Conservation (phyloP, 2,329 filamentous ascomycete species). For the Cladosporium sp. region DNA sequence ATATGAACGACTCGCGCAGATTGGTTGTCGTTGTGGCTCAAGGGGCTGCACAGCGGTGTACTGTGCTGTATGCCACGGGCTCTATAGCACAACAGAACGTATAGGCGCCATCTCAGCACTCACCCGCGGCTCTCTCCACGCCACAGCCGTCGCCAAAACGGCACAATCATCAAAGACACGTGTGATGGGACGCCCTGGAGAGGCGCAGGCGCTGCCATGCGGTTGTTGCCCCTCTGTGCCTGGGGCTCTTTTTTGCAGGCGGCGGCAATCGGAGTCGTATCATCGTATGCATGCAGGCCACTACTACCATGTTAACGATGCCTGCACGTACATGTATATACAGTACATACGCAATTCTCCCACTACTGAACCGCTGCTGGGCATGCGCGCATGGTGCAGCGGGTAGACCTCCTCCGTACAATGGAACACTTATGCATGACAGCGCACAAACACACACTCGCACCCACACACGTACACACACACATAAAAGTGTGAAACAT, state of each 20-base stretch:
- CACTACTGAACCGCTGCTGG: not conserved
- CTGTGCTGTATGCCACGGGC: not conserved
- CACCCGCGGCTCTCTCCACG: constrained; percentile 4
- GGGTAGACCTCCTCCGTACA: not conserved
- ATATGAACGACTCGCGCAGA: not conserved
- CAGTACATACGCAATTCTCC: not conserved
- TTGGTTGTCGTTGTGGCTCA: not conserved
- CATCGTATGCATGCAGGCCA: not conserved
- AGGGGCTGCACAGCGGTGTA: constrained; percentile 5
- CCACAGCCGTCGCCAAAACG: constrained; percentile 10
- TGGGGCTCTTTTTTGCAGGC: not conserved
- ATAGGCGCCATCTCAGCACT: constrained; percentile 15
- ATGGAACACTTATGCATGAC: constrained; percentile 6
- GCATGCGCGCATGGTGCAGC: not conserved
- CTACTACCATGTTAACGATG: not conserved
- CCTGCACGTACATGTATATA: not conserved
- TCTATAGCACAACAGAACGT: not conserved
- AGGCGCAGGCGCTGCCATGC: not conserved
- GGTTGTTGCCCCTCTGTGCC: not conserved
- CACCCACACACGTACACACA: not conserved
- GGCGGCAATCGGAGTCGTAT: not conserved
- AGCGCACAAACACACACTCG: not conserved
- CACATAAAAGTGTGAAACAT: constrained; percentile 9
- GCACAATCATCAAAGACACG: constrained; percentile 15
- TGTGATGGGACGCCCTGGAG: not conserved